phyloP scores from a whole-genome alignment of 495 filamentous ascomycete genomes.

The Collariella sp. region DNA sequence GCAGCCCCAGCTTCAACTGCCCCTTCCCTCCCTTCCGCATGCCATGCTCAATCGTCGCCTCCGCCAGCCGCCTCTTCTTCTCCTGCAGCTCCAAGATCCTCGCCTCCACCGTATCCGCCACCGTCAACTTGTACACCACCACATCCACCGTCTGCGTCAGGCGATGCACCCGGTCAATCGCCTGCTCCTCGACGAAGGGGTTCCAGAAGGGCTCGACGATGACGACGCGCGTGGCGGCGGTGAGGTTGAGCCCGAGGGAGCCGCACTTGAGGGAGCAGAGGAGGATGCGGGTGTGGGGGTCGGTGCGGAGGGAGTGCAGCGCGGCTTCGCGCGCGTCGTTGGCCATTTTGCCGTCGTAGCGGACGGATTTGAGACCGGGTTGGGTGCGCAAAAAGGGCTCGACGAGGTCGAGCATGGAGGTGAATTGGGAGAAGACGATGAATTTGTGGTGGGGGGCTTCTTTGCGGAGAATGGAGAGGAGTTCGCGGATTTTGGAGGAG shows the following conservation, averaged over 20 bases:
- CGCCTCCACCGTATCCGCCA: constrained; percentile 79
- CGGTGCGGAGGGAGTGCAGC: constrained; percentile 58
- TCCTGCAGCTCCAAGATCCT: constrained; percentile 87
- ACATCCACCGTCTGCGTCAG: constrained; percentile 93
- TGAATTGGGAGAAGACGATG: constrained; percentile 96
- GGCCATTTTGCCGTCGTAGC: constrained; percentile 93
- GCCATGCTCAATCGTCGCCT: constrained; percentile 38
- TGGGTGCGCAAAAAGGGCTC: constrained; percentile 77
- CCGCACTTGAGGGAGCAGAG: constrained; percentile 92
- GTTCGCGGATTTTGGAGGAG: constrained; percentile 84
- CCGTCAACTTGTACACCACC: constrained; percentile 84
- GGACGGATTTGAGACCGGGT: constrained; percentile 59
- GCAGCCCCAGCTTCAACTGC: constrained; percentile 74
- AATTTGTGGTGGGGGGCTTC: constrained; percentile 78
- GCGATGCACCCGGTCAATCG: constrained; percentile 94
- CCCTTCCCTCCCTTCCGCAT: constrained; percentile 46
- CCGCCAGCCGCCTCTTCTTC: constrained; percentile 80
- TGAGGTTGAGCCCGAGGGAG: constrained; percentile 85
- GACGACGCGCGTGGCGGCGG: constrained; percentile 84
- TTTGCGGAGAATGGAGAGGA: constrained; percentile 70
- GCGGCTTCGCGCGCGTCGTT: constrained; percentile 88
- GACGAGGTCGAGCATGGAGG: constrained; percentile 90
- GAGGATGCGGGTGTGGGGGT: constrained; percentile 63
- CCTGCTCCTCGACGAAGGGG: constrained; percentile 95
- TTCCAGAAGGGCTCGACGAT: constrained; percentile 99